These are phyloP conservation scores for Colletotrichum gigasporum DNA, from an alignment of 2,329 filamentous ascomycete genomes.

Conservation along the genomic window DNA sequence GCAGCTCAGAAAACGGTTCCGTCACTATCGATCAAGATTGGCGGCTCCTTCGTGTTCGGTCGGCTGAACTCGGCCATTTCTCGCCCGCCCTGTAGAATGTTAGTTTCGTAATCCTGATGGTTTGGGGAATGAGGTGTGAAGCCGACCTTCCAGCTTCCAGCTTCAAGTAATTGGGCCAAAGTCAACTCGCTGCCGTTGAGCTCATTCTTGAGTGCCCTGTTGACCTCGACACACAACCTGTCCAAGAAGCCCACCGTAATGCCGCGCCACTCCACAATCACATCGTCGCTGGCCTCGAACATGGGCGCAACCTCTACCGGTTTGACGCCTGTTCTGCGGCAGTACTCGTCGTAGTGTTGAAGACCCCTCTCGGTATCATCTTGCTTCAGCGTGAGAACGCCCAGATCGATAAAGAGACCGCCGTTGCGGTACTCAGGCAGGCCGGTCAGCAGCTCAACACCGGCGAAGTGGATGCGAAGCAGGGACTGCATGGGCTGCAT, in stretches of 20 bases:
- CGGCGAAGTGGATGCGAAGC: slow-evolving; percentile 60
- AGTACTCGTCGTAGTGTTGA: slow-evolving; percentile 67
- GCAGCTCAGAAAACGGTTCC: slow-evolving; percentile 87
- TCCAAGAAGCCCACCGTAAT: slow-evolving; percentile 67
- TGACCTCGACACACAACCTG: slow-evolving; percentile 49
- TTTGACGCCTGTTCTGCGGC: slow-evolving; percentile 74
- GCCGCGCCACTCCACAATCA: slow-evolving; percentile 69
- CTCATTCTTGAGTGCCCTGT: slow-evolving; percentile 70
- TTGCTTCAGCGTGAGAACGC: slow-evolving; percentile 60
- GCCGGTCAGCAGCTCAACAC: slow-evolving; percentile 68
- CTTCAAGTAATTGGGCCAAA: slow-evolving; percentile 90
- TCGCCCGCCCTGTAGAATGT: slow-evolving; percentile 75
- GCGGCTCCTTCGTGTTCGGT: slow-evolving; percentile 95
- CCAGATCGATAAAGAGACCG: slow-evolving; percentile 71
- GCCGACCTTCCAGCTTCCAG: slow-evolving; percentile 95
- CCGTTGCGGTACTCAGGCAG: slow-evolving; percentile 79
- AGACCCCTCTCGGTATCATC: slow-evolving; percentile 53
- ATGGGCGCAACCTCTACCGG: slow-evolving; percentile 55
- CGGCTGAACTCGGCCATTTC: slow-evolving; percentile 95
- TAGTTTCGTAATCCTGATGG: background rate
- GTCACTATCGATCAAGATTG: slow-evolving; percentile 95
- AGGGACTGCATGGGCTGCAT: slow-evolving; percentile 71
- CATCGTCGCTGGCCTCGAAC: slow-evolving; percentile 64
- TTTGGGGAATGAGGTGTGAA: background rate
- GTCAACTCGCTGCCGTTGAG: slow-evolving; percentile 77